Percentiles rank a stretch among this genome's conserved stretches.
Evolutionary conservation across 2,329 filamentous ascomycete species (phyloP).

Genomic region (Paraphaeosphaeria minitans): DNA sequence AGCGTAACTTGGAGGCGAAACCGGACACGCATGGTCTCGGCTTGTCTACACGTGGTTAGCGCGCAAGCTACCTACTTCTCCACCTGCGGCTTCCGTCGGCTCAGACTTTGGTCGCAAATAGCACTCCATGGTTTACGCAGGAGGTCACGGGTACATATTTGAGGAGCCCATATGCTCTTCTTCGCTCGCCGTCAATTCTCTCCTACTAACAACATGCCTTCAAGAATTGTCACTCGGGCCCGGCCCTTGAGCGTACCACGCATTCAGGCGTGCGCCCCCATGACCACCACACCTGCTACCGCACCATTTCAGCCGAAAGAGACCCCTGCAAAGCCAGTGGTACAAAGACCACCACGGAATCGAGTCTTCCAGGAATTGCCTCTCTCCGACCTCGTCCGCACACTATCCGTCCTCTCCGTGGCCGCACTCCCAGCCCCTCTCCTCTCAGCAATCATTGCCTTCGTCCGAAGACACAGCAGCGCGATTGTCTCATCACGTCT

Average conservation of each 20-base stretch:
- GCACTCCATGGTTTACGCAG: not conserved
- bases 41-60: not conserved
- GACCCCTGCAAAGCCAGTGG: not conserved
- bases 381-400: slow-evolving; percentile 8
- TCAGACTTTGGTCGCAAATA: not conserved
- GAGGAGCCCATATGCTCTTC: not conserved
- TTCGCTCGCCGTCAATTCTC: not conserved
- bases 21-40: slow-evolving; percentile 4
- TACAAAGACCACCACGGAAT: not conserved
- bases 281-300: slow-evolving; percentile 1
- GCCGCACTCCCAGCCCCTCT: slow-evolving; percentile 6
- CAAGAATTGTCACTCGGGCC: not conserved
- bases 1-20: slow-evolving; percentile 7
- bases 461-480: slow-evolving; percentile 6
- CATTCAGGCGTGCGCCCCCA: not conserved
- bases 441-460: slow-evolving; percentile 6
- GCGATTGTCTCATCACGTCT: slow-evolving; percentile 6
- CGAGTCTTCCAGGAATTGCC: slow-evolving; percentile 5
- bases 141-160: slow-evolving; percentile 7
- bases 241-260: not conserved
- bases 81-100: slow-evolving; percentile 3
- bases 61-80: not conserved
- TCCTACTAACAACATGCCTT: not conserved
- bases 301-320: slow-evolving; percentile 2
- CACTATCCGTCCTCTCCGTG: slow-evolving; percentile 9